A percentile compares a stretch with the other conserved stretches of the same genome.
These are phyloP conservation scores for Termitomyces sp. DNA, from an alignment of 768 basidiomycete species.

Conservation along the genomic window DNA sequence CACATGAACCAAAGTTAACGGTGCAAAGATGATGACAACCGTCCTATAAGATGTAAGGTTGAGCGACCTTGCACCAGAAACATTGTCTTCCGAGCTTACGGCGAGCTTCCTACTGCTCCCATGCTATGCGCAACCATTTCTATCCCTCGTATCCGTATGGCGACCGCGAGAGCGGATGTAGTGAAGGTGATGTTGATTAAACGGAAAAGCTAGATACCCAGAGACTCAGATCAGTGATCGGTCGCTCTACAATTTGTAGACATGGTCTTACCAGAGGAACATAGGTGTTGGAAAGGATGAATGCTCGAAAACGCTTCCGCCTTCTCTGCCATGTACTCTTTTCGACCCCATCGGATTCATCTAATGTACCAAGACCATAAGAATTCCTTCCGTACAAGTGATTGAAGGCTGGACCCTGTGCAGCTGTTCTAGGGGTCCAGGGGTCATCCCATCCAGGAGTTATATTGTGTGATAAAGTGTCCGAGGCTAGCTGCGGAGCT, in stretches of 20 bases:
- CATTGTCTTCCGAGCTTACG: slow-evolving; percentile 38
- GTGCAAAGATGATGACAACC: slow-evolving; percentile 81
- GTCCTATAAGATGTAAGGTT: slow-evolving; percentile 37
- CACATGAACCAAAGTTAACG: slow-evolving; percentile 79
- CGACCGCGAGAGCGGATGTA: slow-evolving; percentile 71
- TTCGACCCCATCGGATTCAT: slow-evolving; percentile 19
- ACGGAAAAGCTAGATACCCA: slow-evolving; percentile 63
- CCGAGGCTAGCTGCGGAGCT: slow-evolving; percentile 33
- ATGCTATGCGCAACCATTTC: slow-evolving; percentile 47
- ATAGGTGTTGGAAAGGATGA: slow-evolving; percentile 70
- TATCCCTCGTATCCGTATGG: slow-evolving; percentile 62
- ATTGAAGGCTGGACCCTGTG: slow-evolving; percentile 31
- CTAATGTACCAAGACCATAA: slow-evolving; percentile 23
- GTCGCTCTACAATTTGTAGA: background rate
- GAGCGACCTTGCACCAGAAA: background rate
- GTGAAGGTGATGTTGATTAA: slow-evolving; percentile 83
- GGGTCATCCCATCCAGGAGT: slow-evolving; percentile 69
- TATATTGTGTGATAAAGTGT: slow-evolving; percentile 48
- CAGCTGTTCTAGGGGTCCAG: slow-evolving; percentile 47
- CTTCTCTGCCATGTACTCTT: slow-evolving; percentile 28
- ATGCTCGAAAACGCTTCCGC: slow-evolving; percentile 51
- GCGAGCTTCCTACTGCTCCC: slow-evolving; percentile 80
- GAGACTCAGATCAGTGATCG: slow-evolving; percentile 4
- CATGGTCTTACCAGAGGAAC: slow-evolving; percentile 62
- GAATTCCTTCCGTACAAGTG: slow-evolving; percentile 20